phyloP scores from a whole-genome alignment of 805 yeast species.

The Starmerella gropengiesseri region DNA sequence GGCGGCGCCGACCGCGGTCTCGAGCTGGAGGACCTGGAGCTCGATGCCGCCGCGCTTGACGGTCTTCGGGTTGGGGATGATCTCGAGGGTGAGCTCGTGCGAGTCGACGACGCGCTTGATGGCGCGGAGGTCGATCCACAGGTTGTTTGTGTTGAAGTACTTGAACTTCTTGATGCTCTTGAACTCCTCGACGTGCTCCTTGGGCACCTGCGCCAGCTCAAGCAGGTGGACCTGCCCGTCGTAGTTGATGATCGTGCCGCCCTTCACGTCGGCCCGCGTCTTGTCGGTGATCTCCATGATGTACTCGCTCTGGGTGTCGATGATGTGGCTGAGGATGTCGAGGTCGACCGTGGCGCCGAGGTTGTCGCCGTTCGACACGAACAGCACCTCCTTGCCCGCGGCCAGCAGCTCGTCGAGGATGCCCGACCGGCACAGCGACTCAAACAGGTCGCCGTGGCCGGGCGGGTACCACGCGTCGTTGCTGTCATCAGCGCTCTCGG shows the following conservation, averaged over 20 bases:
- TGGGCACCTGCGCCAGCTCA: slow-evolving; percentile 97
- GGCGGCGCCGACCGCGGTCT: slow-evolving; percentile 99
- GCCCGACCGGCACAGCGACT: slow-evolving; percentile 78
- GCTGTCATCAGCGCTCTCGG: slow-evolving; percentile 58
- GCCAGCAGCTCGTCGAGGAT: slow-evolving; percentile 79
- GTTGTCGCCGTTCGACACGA: slow-evolving; percentile 96
- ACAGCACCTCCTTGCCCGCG: slow-evolving; percentile 88
- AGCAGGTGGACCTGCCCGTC: slow-evolving; percentile 88
- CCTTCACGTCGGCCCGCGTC: slow-evolving; percentile 98
- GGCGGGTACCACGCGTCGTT: slow-evolving; percentile 97
- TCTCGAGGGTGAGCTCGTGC: slow-evolving; percentile 76
- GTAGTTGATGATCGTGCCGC: slow-evolving; percentile 95
- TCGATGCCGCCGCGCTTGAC: slow-evolving; percentile 68
- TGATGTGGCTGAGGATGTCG: slow-evolving; percentile 82
- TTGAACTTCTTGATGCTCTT: slow-evolving; percentile 95
- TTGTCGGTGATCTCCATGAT: slow-evolving; percentile 98
- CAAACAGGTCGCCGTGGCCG: slow-evolving; percentile 98
- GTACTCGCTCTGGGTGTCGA: slow-evolving; percentile 83
- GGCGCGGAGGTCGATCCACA: slow-evolving; percentile 94
- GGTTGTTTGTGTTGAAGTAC: slow-evolving; percentile 94
- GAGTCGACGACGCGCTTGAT: slow-evolving; percentile 82
- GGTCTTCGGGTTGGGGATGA: slow-evolving; percentile 87
- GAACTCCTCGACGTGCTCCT: slow-evolving; percentile 96
- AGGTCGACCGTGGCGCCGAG: slow-evolving; percentile 96
- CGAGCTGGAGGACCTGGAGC: slow-evolving; percentile 81